Base-by-base conservation (phyloP, 202 grass and related monocot genomes). In the Musa balbisiana region DNA sequence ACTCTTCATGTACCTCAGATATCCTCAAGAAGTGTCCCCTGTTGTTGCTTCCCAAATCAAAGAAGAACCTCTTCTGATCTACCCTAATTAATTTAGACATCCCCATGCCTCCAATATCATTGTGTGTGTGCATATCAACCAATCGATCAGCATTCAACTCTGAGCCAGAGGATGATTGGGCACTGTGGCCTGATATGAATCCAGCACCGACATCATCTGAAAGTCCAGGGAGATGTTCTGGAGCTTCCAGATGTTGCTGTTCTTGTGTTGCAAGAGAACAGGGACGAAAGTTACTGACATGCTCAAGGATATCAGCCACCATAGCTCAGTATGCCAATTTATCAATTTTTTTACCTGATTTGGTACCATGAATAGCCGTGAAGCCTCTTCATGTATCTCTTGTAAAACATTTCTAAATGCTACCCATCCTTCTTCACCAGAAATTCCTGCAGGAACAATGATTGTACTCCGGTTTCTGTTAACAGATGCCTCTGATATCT, bases 21-120 rank as follows among this genome's bases (percentile, higher is more conserved):
- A 75, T 60, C 73, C 26, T 75, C 73, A 75, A 59, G 25, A 60
- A 75, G 60, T 75, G 73, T 11, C 73, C 73, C 55, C 73, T 75
- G 25, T 29, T 75, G 15, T 75, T 75, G 26, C 54, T 75, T 22
- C 73, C 73, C 73, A 75, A 21, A 43, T 75, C 72, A 58, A 74
- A 62, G 73, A 75, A 75, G 43, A 75, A 59, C 26, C 73, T 60
- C 55, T 75, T 74, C 53, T 60, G 73, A 75, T 75, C 73, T 23
- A 26, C 73, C 29, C 73, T 75, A 20, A 75, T 75, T 75, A 75
- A 53, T 75, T 75, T 75, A 9, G 73, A 75, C 10, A 75, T 29
- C 12, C 73, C 73, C 73, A 13, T 49, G 55, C 73, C 54, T n/a
- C 72, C 72, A 11, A 74, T 43, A n/a, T 59, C 72, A 74, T 74